Percentiles rank a stretch among this genome's conserved stretches.
Evolutionary conservation across 192 early-diverging fungal species (phyloP).

Genomic region (Kappamyces sp.): DNA sequence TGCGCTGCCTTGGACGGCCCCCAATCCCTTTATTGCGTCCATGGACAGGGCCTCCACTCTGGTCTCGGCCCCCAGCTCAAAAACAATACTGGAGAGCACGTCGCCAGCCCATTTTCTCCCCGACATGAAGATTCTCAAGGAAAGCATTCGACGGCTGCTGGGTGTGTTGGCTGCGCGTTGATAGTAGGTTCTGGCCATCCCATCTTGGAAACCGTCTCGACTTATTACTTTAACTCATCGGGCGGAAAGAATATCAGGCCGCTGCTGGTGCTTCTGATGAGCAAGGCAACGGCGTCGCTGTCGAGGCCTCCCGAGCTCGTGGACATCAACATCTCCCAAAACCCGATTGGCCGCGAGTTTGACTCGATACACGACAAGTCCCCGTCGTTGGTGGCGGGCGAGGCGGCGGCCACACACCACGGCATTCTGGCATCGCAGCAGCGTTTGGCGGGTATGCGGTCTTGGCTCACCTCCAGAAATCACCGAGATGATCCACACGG

Average conservation of each 20-base stretch:
- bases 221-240: constrained; percentile 79
- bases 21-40: too few relatives aligned
- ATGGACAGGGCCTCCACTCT: too few relatives aligned
- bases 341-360: neutral
- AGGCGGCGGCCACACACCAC: neutral
- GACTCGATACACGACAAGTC: neutral
- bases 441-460: constrained; percentile 55
- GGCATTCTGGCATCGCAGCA: constrained; percentile 79
- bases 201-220: constrained; percentile 78
- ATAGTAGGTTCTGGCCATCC: constrained; percentile 84
- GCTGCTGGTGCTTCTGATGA: constrained; percentile 81
- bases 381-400: neutral
- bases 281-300: constrained; percentile 65
- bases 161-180: constrained; percentile 1
- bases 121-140: too few relatives aligned
- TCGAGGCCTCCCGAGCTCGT: constrained; percentile 6
- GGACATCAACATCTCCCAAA: constrained; percentile 3
- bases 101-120: too few relatives aligned
- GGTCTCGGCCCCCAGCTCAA: too few relatives aligned
- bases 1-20: too few relatives aligned
- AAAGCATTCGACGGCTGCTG: too few relatives aligned
- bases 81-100: too few relatives aligned
- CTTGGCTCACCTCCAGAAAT: constrained; percentile 54
- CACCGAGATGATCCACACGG: constrained; percentile 97
- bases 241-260: constrained; percentile 89